These are phyloP conservation scores for Eleusine coracana DNA, from an alignment of 176 grass and related monocot species.

Conservation along the genomic window DNA sequence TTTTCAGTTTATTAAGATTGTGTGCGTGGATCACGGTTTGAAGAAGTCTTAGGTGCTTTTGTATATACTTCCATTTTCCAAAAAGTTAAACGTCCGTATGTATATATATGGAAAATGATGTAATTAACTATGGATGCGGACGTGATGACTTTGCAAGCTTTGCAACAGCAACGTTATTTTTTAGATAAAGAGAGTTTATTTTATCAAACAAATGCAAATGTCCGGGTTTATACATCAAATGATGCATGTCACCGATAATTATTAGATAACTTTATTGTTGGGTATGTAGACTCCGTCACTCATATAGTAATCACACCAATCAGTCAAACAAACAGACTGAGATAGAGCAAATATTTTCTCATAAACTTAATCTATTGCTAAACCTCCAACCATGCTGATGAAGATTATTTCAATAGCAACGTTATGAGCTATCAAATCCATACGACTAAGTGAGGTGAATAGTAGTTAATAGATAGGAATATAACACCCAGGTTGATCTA, in stretches of 20 bases:
- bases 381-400: no score
- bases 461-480: background rate
- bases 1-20: background rate
- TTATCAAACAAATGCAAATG: no score
- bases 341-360: no score
- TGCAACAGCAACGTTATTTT: conserved; percentile 10
- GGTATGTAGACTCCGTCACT: no score
- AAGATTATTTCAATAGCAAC: conserved; percentile 1
- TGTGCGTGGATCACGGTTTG: conserved; percentile 8
- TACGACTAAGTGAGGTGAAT: background rate
- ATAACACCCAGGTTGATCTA: no score
- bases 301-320: no score
- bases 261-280: no score
- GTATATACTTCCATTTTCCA: background rate
- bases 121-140: background rate
- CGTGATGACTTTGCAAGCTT: conserved; percentile 4
- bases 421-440: background rate
- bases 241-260: no score
- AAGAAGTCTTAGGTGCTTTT: no score
- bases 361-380: no score
- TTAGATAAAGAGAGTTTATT: background rate
- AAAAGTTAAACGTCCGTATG: background rate
- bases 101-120: background rate
- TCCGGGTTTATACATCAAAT: no score
- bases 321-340: no score